Conservation (phyloP, 495 filamentous ascomycete species). For the Niebla homalea region DNA sequence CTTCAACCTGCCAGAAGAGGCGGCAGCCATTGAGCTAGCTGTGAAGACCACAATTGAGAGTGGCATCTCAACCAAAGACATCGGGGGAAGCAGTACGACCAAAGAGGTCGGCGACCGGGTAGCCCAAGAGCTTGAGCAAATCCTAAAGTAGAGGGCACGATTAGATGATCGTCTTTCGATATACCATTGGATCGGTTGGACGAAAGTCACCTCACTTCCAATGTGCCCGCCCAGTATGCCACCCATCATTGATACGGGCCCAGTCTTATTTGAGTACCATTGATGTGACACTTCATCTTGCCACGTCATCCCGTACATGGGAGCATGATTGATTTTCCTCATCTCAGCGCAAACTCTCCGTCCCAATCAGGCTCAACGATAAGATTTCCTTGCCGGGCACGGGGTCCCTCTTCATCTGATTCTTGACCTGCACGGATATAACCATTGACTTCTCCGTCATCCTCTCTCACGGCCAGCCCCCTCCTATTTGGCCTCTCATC, state of each 20-base stretch:
- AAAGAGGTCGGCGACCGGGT: conserved; percentile 74
- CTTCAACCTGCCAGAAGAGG: conserved; percentile 58
- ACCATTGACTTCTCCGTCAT: background rate
- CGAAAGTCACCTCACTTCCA: too few relatives aligned
- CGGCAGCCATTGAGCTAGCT: conserved; percentile 63
- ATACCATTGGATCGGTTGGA: background rate
- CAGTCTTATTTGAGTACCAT: too few relatives aligned
- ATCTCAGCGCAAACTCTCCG: conserved; percentile 45
- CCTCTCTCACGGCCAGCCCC: conserved; percentile 4
- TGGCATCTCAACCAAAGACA: conserved; percentile 62
- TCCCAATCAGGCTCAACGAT: conserved; percentile 47
- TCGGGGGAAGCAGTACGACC: conserved; percentile 60
- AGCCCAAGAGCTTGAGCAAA: conserved; percentile 48
- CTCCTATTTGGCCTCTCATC: conserved; percentile 34
- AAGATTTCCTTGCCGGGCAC: background rate
- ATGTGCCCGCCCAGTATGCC: too few relatives aligned
- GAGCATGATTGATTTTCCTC: background rate
- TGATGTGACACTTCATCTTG: too few relatives aligned
- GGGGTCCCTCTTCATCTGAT: conserved; percentile 6
- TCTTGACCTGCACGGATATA: background rate
- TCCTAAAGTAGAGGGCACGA: conserved; percentile 23
- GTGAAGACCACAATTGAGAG: conserved; percentile 64
- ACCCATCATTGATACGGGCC: too few relatives aligned
- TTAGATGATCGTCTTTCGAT: background rate
- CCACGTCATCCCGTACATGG: too few relatives aligned